These are phyloP conservation scores for Scutellaria minor DNA, from an alignment of 257 asterid genomes.

Conservation along the genomic window DNA sequence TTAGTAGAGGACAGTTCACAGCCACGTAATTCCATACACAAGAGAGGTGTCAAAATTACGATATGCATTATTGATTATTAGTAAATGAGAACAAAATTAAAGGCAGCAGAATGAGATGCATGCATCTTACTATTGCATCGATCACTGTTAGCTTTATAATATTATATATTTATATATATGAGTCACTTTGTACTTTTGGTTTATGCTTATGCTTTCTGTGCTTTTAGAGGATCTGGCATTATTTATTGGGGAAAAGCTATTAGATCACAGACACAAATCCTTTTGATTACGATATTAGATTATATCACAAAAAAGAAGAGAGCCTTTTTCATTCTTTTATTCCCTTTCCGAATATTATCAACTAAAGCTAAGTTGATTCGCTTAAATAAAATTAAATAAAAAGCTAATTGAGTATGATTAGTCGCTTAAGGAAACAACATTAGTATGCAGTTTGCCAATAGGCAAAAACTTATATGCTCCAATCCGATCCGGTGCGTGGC, in stretches of 20 bases:
- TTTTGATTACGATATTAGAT: background rate
- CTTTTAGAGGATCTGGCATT: constrained; percentile 24
- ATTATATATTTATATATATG: background rate
- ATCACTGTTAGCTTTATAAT: background rate
- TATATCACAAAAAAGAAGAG: background rate
- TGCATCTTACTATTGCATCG: constrained; percentile 12
- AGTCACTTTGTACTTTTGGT: background rate
- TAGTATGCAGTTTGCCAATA: constrained; percentile 28
- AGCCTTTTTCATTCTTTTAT: constrained; percentile 27
- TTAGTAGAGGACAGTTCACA: too few relatives aligned
- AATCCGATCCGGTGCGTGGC: too few relatives aligned
- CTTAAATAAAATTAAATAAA: too few relatives aligned
- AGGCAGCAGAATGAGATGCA: constrained; percentile 27
- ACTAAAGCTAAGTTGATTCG: constrained; percentile 31
- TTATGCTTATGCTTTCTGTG: constrained; percentile 24
- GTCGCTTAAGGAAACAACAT: constrained; percentile 35
- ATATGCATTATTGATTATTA: too few relatives aligned
- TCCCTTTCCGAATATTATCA: constrained; percentile 3
- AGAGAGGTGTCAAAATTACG: too few relatives aligned
- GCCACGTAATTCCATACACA: too few relatives aligned
- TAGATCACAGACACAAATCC: background rate
- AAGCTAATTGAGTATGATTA: background rate
- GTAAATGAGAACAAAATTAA: background rate
- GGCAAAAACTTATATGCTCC: too few relatives aligned
- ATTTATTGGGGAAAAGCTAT: background rate